Conservation (phyloP, 2,329 filamentous ascomycete genomes). For the Magnaporthiopsis poae region DNA sequence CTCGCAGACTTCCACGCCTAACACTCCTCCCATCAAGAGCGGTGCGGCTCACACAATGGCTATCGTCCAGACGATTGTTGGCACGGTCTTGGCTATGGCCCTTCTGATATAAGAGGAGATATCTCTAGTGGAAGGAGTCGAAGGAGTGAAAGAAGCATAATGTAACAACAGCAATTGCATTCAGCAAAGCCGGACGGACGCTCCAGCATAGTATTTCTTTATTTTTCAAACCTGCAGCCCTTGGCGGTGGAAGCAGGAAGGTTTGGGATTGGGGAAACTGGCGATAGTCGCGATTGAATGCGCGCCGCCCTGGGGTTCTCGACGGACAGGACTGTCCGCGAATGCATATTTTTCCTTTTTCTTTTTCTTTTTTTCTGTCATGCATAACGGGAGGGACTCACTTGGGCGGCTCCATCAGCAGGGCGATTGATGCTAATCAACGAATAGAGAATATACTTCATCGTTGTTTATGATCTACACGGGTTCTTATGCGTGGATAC, state of each 20-base stretch:
- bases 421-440: background rate
- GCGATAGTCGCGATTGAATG: background rate
- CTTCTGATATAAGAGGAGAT: background rate
- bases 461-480: background rate
- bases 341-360: background rate
- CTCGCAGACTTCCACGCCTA: background rate
- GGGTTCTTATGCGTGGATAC: background rate
- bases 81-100: background rate
- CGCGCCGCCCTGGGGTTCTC: background rate
- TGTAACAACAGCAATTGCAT: background rate
- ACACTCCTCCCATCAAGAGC: background rate
- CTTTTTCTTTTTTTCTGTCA: background rate
- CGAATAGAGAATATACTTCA: background rate
- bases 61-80: background rate
- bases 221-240: too few relatives aligned
- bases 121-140: background rate
- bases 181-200: too few relatives aligned
- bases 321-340: background rate
- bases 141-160: background rate
- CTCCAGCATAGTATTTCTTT: too few relatives aligned
- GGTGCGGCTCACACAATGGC: background rate
- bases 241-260: too few relatives aligned
- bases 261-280: too few relatives aligned
- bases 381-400: background rate
- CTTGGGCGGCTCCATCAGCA: background rate